Percentiles rank a stretch among this genome's conserved stretches.
phyloP scores from a whole-genome alignment of 1,139 yeast species.

The Eremothecium gossypii region DNA sequence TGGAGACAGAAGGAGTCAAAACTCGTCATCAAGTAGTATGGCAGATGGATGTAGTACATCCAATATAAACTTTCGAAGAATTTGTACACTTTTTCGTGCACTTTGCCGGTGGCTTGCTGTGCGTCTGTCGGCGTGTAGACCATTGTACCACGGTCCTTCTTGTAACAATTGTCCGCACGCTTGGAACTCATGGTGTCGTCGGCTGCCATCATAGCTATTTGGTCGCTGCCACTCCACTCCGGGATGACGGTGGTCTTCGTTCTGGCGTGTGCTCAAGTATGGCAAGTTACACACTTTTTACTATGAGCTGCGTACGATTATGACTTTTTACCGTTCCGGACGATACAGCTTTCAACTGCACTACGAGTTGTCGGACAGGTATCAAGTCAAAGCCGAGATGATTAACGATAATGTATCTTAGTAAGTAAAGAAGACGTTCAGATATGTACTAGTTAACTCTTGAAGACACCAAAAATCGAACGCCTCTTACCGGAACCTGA shows the following conservation, averaged over 20 bases:
- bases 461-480: slow-evolving; percentile 21
- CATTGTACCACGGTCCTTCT: slow-evolving; percentile 11
- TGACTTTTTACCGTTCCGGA: too few relatives aligned
- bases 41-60: slow-evolving; percentile 36
- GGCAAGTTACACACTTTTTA: too few relatives aligned
- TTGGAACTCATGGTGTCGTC: background rate
- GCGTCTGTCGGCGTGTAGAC: slow-evolving; percentile 11
- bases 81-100: slow-evolving; percentile 9
- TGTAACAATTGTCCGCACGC: slow-evolving; percentile 6
- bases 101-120: slow-evolving; percentile 9
- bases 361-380: too few relatives aligned
- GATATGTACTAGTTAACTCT: slow-evolving; percentile 4
- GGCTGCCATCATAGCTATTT: too few relatives aligned
- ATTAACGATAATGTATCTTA: too few relatives aligned
- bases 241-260: too few relatives aligned
- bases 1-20: slow-evolving; percentile 34
- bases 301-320: too few relatives aligned
- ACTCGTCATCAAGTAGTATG: slow-evolving; percentile 34
- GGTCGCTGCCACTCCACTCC: too few relatives aligned
- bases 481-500: slow-evolving; percentile 13
- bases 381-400: too few relatives aligned
- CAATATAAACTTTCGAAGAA: slow-evolving; percentile 29
- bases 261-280: too few relatives aligned
- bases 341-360: too few relatives aligned
- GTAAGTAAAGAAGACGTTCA: too few relatives aligned